A percentile compares a stretch with the other conserved stretches of the same genome.
Evolutionary conservation across 2,329 filamentous ascomycete species (phyloP).

Genomic region (Dactylellina drechsleri): DNA sequence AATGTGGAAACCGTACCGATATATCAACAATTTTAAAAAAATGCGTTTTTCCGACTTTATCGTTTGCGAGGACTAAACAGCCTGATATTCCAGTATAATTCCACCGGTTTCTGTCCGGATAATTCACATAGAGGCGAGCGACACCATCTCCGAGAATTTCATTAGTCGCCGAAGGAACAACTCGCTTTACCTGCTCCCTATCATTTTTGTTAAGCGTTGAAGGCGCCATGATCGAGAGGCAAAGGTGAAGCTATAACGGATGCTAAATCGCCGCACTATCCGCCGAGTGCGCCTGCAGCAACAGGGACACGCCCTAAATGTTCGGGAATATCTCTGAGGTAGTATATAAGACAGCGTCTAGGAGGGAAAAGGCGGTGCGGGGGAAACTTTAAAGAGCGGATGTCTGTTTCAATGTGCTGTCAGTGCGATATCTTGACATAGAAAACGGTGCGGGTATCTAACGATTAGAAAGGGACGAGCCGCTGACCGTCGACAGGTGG

Average conservation of each 20-base stretch:
- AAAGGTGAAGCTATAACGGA: background rate
- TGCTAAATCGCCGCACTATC: background rate
- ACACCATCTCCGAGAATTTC: constrained; percentile 97
- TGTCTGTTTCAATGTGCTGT: too few relatives aligned
- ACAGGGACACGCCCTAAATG: too few relatives aligned
- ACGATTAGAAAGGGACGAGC: too few relatives aligned
- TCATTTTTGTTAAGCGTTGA: constrained; percentile 87
- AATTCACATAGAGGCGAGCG: constrained; percentile 89
- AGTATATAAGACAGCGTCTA: too few relatives aligned
- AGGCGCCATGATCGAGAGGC: constrained; percentile 60
- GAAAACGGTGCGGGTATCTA: too few relatives aligned
- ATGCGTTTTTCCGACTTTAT: constrained; percentile 92
- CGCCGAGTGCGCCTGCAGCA: too few relatives aligned
- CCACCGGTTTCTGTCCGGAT: constrained; percentile 87
- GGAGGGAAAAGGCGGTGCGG: too few relatives aligned
- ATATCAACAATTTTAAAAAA: constrained; percentile 98
- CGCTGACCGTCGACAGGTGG: too few relatives aligned
- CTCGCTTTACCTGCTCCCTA: constrained; percentile 94
- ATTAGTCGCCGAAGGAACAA: constrained; percentile 91
- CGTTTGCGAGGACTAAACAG: constrained; percentile 88
- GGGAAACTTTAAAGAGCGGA: too few relatives aligned
- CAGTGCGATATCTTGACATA: too few relatives aligned
- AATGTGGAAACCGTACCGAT: constrained; percentile 72
- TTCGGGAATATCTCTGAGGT: too few relatives aligned
- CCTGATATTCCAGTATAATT: constrained; percentile 93